Evolutionary conservation across 1,139 yeast species (phyloP), one percentile per base, ranked within the genome.

Genomic region (Tardiomyces blankii): DNA sequence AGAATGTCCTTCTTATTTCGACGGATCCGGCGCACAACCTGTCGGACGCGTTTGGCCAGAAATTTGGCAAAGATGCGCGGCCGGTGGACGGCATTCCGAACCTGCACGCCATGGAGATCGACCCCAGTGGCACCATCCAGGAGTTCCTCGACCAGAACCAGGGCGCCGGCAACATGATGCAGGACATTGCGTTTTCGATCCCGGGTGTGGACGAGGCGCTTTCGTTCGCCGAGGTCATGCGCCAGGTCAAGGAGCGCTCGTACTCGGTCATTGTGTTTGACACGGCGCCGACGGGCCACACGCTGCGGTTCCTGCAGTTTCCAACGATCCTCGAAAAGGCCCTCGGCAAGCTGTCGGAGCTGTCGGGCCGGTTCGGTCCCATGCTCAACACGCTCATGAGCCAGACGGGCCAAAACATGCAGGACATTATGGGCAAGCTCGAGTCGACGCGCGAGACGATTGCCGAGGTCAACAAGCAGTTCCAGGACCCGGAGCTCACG

Each of bases 181-280:
- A 81, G 53, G 98, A 91, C 59, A 78, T 91, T 68, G 91, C 97
- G 3, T 87, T 93, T 12, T 82, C 95, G 2, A 88, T 91, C 53
- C 98, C 98, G 11, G 98, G 98, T 65, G 88, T 91, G 43, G 98
- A 91, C 64, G 98, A 91, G 70, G 97, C 97, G 0, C 75, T 91
- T 58, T 87, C 96, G 32, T 91, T 91, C 62, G 93, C 94, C 82
- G 98, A 91, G 67, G 97, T 91, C 25, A 78, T 91, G 74, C 91
- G 91, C 64, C 97, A 91, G 61, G 91, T 91, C 65, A 89, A 88
- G 67, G 80, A 77, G 54, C 96, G 88, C 67, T 67, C 72, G 38
- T 91, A 84, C 62, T 86, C 84, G 57, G 88, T 95, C 12, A 89
- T 91, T 55, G 87, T 91, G 54, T 91, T 91, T 60, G 98, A 91